Evolutionary conservation across 2,329 filamentous ascomycete species (phyloP), one percentile per base, ranked within the genome.

Genomic region (Fusarium buharicum): DNA sequence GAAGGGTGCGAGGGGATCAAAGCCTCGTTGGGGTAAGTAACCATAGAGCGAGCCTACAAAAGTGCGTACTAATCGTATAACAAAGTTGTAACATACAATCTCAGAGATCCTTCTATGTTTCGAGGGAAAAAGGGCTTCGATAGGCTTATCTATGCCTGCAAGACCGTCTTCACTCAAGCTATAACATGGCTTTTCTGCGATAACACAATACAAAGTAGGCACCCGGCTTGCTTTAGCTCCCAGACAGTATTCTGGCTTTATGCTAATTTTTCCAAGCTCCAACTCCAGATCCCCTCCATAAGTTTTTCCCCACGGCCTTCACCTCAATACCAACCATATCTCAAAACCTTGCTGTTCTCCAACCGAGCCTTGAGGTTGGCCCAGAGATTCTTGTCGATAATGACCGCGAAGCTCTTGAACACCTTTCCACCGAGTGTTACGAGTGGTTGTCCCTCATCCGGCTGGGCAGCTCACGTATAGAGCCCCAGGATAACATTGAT

Each of bases 91-190:
- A 86, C 94, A 67, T 81, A 90, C 46, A 88, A 98, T 57, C 82
- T 99, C 24, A 85, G 88, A 16, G 80, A 83, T 6, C 84, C 88
- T 1, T 88, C 88, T 0, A 97, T 97, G 91, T 74, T 92, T 8
- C 89, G 88, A 50, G 93, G 93, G 4, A 95, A 92, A 74, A 93
- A 90, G 63, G 90, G 88, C 0, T 97, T 96, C 70, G 89, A 93
- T 61, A 82, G 92, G 40, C 79, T 97, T 13, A 74, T 89, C 7
- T 91, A 91, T 81, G 92, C 92, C 13, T 92, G 88, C 74, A 88
- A 89, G 68, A 91, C 92, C 62, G 91, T 92, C 18, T 80, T 97
- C 18, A 85, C 83, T 44, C 77, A 82, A 39, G 86, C 88, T 1
- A 70, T 89, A 18, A 85, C 85, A 1, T 97, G 94, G 93, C 78